phyloP scores from a whole-genome alignment of 2,329 filamentous ascomycete species.

The Trichoderma brevicompactum region DNA sequence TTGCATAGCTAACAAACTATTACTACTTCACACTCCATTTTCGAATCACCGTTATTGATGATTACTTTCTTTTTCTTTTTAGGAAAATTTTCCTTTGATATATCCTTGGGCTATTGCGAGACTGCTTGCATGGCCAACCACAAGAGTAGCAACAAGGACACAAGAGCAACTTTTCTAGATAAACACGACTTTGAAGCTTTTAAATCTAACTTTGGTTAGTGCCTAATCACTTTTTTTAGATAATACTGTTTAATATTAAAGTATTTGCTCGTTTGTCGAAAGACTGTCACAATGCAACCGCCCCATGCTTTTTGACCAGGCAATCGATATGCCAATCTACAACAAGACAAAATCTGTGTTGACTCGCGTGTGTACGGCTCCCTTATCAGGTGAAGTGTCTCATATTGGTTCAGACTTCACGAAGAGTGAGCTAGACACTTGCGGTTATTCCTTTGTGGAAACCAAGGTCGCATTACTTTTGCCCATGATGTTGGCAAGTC shows the following conservation, averaged over 20 bases:
- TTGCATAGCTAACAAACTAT: no score
- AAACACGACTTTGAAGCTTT: background rate
- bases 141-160: background rate
- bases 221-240: background rate
- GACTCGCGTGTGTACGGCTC: slow-evolving; percentile 19
- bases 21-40: no score
- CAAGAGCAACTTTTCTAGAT: background rate
- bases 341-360: background rate
- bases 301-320: slow-evolving; percentile 20
- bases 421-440: background rate
- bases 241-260: slow-evolving; percentile 8
- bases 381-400: background rate
- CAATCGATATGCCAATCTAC: slow-evolving; percentile 11
- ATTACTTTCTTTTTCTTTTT: background rate
- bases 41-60: no score
- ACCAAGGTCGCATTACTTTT: background rate
- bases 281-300: slow-evolving; percentile 11
- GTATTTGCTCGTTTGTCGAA: slow-evolving; percentile 12
- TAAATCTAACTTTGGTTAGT: background rate
- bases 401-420: background rate
- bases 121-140: background rate
- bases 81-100: background rate
- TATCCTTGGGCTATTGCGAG: background rate
- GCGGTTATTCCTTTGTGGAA: background rate
- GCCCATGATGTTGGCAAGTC: background rate